Conservation (phyloP, 2,329 filamentous ascomycete genomes). For the Epicoccum nigrum region DNA sequence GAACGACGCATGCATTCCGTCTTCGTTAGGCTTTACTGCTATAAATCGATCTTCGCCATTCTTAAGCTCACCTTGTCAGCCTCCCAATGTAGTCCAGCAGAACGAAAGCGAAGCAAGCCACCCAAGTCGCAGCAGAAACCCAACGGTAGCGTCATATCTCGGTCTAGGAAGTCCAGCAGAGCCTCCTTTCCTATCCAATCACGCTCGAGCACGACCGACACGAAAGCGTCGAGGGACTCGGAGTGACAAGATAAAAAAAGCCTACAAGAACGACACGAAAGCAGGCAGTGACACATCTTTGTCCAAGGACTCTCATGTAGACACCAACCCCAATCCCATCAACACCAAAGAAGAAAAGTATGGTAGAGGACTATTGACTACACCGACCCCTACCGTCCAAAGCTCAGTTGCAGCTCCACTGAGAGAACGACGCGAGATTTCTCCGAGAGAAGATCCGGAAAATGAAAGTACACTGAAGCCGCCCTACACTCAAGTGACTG, state of each 20-base stretch:
- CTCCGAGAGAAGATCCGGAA: too few species aligned
- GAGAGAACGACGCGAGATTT: not conserved
- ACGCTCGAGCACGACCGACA: slow-evolving; percentile 8
- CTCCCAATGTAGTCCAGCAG: slow-evolving; percentile 8
- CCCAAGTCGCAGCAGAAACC: slow-evolving; percentile 24
- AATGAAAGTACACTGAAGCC: not conserved
- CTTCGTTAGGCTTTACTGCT: slow-evolving; percentile 33
- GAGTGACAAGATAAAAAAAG: not conserved
- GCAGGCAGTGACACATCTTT: slow-evolving; percentile 16
- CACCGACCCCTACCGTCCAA: not conserved
- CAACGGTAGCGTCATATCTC: slow-evolving; percentile 37
- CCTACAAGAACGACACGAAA: not conserved
- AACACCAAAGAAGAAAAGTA: not conserved
- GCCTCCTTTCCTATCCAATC: slow-evolving; percentile 25
- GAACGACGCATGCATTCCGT: not conserved
- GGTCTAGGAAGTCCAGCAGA: slow-evolving; percentile 29
- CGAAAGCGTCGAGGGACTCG: slow-evolving; percentile 23
- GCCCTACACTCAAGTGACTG: not conserved
- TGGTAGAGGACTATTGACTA: not conserved
- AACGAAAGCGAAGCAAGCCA: not conserved
- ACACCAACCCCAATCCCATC: not conserved
- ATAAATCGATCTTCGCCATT: slow-evolving; percentile 29
- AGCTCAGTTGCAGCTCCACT: too few species aligned
- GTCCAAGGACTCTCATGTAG: not conserved
- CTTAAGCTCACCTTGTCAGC: slow-evolving; percentile 16